phyloP scores from a whole-genome alignment of 2,329 filamentous ascomycete species.

The Fusarium piperis region DNA sequence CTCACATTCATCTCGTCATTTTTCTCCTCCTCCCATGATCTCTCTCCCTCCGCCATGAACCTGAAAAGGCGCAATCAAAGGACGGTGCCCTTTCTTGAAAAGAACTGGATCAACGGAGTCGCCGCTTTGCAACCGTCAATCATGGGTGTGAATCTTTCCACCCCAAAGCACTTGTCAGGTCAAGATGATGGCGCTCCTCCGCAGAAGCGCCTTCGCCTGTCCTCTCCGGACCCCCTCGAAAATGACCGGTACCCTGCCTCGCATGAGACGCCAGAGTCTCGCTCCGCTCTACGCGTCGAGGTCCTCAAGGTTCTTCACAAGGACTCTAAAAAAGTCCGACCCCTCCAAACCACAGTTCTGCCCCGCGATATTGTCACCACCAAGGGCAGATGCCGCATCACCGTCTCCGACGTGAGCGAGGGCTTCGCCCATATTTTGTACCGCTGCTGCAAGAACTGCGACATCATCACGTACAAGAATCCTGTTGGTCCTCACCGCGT shows the following conservation, averaged over 20 bases:
- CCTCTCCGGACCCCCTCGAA: conserved; percentile 48
- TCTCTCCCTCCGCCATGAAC: conserved; percentile 57
- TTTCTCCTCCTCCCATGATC: conserved; percentile 44
- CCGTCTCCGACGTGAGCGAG: conserved; percentile 48
- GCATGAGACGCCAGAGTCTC: conserved; percentile 45
- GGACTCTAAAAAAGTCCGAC: conserved; percentile 52
- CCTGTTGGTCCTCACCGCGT: conserved; percentile 57
- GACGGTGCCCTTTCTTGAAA: conserved; percentile 63
- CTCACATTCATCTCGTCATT: conserved; percentile 16
- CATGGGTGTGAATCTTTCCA: conserved; percentile 51
- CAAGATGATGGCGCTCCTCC: conserved; percentile 53
- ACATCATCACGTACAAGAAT: conserved; percentile 61
- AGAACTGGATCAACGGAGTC: conserved; percentile 62
- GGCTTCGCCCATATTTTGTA: conserved; percentile 57
- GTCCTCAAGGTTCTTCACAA: conserved; percentile 63
- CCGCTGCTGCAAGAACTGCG: conserved; percentile 65
- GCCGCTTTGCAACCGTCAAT: conserved; percentile 53
- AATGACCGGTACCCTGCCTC: conserved; percentile 48
- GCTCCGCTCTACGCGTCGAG: conserved; percentile 61
- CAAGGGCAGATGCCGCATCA: conserved; percentile 52
- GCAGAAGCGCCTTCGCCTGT: conserved; percentile 62
- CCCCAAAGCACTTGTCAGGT: conserved; percentile 44
- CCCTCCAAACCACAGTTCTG: conserved; percentile 42
- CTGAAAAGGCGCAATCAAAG: conserved; percentile 57
- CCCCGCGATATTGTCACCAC: conserved; percentile 44